Evolutionary conservation across 2,329 filamentous ascomycete species (phyloP).

Genomic region (Fusarium buharicum): DNA sequence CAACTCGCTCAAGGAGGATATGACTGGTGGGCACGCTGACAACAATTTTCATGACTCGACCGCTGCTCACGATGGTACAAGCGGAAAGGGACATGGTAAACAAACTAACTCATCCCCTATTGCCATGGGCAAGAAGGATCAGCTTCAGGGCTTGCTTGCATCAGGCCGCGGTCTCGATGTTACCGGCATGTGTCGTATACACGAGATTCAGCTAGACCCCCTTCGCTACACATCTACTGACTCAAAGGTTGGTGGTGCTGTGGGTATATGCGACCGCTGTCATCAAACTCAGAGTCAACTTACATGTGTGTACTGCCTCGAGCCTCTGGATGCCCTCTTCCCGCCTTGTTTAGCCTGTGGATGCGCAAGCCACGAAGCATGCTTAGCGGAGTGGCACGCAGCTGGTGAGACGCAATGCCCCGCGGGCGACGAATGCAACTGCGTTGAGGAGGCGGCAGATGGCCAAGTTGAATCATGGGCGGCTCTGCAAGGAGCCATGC

Average conservation of each 20-base stretch:
- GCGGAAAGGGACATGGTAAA: conserved; percentile 49
- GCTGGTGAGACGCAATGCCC: conserved; percentile 68
- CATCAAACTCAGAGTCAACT: conserved; percentile 66
- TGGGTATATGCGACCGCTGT: conserved; percentile 63
- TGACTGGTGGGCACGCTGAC: conserved; percentile 44
- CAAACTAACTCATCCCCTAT: conserved; percentile 61
- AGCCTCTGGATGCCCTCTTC: conserved; percentile 69
- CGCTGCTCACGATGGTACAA: conserved; percentile 54
- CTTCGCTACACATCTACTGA: conserved; percentile 59
- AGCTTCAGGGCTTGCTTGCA: conserved; percentile 60
- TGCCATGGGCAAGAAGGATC: conserved; percentile 66
- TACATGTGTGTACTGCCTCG: conserved; percentile 70
- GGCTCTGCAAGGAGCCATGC: conserved; percentile 55
- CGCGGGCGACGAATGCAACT: conserved; percentile 73
- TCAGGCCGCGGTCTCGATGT: conserved; percentile 70
- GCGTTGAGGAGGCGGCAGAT: conserved; percentile 64
- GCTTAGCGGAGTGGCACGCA: conserved; percentile 68
- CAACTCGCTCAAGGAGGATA: conserved; percentile 67
- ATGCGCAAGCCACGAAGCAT: conserved; percentile 69
- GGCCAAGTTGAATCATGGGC: conserved; percentile 71
- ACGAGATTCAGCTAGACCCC: conserved; percentile 71
- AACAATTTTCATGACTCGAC: conserved; percentile 51
- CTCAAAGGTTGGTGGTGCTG: conserved; percentile 57
- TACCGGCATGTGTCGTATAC: conserved; percentile 69
- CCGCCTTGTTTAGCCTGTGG: conserved; percentile 71